Evolutionary conservation across 1,284 basidiomycete species (phyloP).

Genomic region (Sanghuangporus baumii): DNA sequence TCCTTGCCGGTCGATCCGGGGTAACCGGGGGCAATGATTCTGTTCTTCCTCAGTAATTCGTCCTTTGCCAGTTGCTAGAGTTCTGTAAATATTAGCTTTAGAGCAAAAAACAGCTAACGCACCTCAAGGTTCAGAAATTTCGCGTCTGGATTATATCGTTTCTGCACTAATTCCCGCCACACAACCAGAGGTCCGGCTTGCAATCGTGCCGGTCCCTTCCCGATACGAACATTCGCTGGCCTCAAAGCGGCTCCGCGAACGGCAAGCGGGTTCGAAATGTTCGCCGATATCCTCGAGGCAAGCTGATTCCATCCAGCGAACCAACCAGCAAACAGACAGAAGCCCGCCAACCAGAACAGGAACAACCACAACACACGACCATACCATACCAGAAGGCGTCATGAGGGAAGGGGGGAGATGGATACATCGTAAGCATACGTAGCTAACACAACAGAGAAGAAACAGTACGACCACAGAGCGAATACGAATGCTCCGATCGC

Average conservation of each 20-base stretch:
- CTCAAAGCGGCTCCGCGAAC: conserved; percentile 51
- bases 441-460: conserved; percentile 28
- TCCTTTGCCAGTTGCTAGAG: conserved; percentile 60
- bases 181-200: conserved; percentile 45
- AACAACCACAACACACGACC: conserved; percentile 5
- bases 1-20: conserved; percentile 55
- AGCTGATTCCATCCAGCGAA: conserved; percentile 30
- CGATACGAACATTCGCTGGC: conserved; percentile 42
- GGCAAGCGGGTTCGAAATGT: conserved; percentile 40
- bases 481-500: conserved; percentile 21
- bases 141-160: conserved; percentile 60
- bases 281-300: conserved; percentile 26
- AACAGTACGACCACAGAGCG: conserved; percentile 26
- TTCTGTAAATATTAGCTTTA: background rate
- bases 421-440: conserved; percentile 38
- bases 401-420: conserved; percentile 28
- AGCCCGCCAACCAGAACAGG: conserved; percentile 21
- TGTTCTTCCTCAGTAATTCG: conserved; percentile 60
- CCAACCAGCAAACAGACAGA: conserved; percentile 24
- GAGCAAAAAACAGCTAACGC: conserved; percentile 25
- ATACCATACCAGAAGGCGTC: conserved; percentile 18
- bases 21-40: conserved; percentile 61
- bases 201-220: conserved; percentile 31
- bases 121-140: conserved; percentile 80
- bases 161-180: conserved; percentile 67